Base-by-base conservation (phyloP, 2,329 filamentous ascomycete species). In the Allantophomopsis cytisporea region DNA sequence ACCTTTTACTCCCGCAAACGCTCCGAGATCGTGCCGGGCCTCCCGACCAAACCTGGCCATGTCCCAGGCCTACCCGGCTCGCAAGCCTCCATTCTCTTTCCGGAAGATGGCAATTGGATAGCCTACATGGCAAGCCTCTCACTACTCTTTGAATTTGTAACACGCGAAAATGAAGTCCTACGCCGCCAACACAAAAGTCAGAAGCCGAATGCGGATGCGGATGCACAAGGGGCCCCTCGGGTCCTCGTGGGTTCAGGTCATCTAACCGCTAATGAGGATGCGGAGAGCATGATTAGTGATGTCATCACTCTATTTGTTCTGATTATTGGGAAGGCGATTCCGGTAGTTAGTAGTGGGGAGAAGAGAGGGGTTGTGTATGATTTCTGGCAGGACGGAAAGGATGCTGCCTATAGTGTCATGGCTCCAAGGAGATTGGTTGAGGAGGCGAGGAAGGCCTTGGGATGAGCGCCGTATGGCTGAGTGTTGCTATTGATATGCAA, bases 1-100 rank as follows among this genome's bases (percentile, higher is more conserved):
- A 62, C 59, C 5, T 56, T 66, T 40, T 68, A 68, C 46, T 59
- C 62, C 39, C 48, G 50, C 16, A 45, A 48, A 31, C 40, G 44
- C 33, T 33, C 36, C 4, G 48, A 50, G 12, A 49, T 51, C 1
- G 49, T 52, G n/a, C 53, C 57, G 12, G 50, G 45, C 14, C 52
- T 60, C 42, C 49, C 48, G 15, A 31, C 43, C 34, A 40, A 44
- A 31, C 31, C 34, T 2, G 44, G 41, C 10, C 41, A 47, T 33
- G 41, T 45, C 1, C 45, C 44, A 5, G 44, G 40, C 10, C 37
- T 49, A 2, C 46, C 45, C 20, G 40, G 46, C 15, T 43, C 43
- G 2, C 44, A 46, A 41, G 47, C 33, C 18, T 52, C 60, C 5
- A 64, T 64, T 39, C 48, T 60, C 6, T 63, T 61, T 39, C 58